Evolutionary conservation across 106 monocot species (phyloP), one percentile per base, ranked within the genome.

Genomic region (Dioscorea dumetorum): DNA sequence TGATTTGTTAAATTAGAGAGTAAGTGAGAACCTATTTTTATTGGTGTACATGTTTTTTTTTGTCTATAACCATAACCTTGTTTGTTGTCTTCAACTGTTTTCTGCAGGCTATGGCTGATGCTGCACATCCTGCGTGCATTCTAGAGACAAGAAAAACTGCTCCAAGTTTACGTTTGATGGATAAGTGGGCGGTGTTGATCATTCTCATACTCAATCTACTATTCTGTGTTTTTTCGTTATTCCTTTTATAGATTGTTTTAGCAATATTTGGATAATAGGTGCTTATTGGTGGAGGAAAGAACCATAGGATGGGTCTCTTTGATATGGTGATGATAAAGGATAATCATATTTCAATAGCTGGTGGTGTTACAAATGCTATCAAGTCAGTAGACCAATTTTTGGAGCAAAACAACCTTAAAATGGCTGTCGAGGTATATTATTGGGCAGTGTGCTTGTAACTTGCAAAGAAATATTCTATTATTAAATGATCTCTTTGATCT

Each of bases 291-390:
- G 97, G 97, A 57, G 99, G 99, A 60, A 92, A 93, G 73, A 99
- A 93, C 64, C 99, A 99, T 74, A 80, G 99, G 56, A 79, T 99
- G 78, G 99, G 99, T 59, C 77, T 99, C 22, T 99, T 99, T 87
- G 99, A 99, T 77, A 99, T 99, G 99, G 93, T 90, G 51, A 99
- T 99, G 99, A 90, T 99, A 81, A 99, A 99, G 71, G 99, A 99
- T 63, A 99, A 99, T 66, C 99, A 99, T 78, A 90, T 93, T 48
- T 93, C 99, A 72, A 77, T 93, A 56, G 86, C 99, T 60, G 99
- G 92, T 50, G 83, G 99, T 66, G 73, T 93, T 53, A 69, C 85
- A 69, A 87, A 86, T 77, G 92, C 93, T 65, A 67, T 99, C 62
- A 92, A 79, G 75, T 80, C 79, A 57, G 90, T 90, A 16, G 93